Percentiles rank a stretch among this genome's conserved stretches.
Conservation (phyloP, 2,329 filamentous ascomycete genomes). For the Bipolaris oryzae region DNA sequence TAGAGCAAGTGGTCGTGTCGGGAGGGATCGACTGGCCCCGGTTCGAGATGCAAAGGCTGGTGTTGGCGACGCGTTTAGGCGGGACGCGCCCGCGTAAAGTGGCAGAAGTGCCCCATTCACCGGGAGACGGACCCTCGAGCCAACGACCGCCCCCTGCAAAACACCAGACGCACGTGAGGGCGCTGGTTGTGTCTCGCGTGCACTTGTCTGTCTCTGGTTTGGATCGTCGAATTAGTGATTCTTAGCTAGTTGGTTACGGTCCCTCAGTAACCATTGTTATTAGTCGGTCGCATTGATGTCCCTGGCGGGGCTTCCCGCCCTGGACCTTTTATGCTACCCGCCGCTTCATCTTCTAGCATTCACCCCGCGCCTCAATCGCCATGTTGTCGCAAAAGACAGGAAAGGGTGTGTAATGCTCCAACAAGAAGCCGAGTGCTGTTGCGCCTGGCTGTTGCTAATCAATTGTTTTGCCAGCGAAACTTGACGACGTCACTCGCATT, state of each 20-base stretch:
- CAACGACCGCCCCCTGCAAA: background rate
- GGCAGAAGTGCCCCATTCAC: constrained; percentile 20
- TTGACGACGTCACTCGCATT: constrained; percentile 69
- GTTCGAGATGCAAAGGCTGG: constrained; percentile 19
- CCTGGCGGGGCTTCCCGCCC: constrained; percentile 16
- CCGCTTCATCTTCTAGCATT: background rate
- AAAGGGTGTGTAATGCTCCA: constrained; percentile 21
- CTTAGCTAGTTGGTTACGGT: constrained; percentile 1
- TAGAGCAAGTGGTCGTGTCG: constrained; percentile 17
- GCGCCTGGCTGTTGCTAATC: constrained; percentile 15
- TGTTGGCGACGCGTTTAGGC: constrained; percentile 23
- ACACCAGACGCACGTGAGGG: background rate
- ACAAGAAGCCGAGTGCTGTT: background rate
- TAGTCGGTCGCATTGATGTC: constrained; percentile 10
- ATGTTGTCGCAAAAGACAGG: constrained; percentile 25
- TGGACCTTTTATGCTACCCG: constrained; percentile 11
- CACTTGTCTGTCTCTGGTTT: constrained; percentile 9
- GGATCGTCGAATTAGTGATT: background rate
- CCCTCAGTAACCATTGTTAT: background rate
- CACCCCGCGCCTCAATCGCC: background rate
- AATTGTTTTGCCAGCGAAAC: constrained; percentile 60
- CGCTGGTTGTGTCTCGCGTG: background rate
- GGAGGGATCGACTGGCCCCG: constrained; percentile 14
- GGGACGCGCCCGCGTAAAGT: constrained; percentile 26
- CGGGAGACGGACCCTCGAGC: constrained; percentile 15